These are phyloP conservation scores for Paracoccidioides lutzii DNA, from an alignment of 2,329 filamentous ascomycete species.

Conservation along the genomic window DNA sequence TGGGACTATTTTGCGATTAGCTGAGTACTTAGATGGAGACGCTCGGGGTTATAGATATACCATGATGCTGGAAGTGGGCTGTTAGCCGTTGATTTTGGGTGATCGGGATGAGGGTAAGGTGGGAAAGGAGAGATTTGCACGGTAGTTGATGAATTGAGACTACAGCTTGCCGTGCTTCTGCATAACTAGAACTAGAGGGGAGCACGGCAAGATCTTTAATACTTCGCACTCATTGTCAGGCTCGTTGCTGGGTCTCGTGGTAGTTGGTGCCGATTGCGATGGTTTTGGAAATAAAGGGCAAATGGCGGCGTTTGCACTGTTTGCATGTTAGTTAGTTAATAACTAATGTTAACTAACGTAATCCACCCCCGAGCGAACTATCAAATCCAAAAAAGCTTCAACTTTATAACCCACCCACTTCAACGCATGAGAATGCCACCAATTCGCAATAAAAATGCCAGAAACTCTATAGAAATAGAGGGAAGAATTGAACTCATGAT, in stretches of 20 bases:
- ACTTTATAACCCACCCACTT: too few relatives aligned
- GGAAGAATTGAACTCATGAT: too few relatives aligned
- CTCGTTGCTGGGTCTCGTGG: constrained; percentile 7
- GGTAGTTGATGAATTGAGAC: neutral
- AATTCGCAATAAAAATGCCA: too few relatives aligned
- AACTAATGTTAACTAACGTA: too few relatives aligned
- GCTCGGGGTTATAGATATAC: constrained; percentile 5
- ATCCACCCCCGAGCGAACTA: too few relatives aligned
- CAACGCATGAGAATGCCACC: too few relatives aligned
- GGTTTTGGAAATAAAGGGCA: neutral
- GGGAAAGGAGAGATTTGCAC: neutral
- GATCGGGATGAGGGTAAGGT: neutral
- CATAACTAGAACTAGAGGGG: neutral
- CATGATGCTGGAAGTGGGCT: constrained; percentile 6
- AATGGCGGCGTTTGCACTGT: constrained; percentile 19
- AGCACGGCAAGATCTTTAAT: neutral
- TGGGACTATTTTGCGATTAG: constrained; percentile 52
- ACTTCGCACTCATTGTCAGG: neutral
- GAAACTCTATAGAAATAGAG: too few relatives aligned
- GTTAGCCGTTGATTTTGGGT: neutral
- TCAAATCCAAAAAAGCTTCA: too few relatives aligned
- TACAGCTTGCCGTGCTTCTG: neutral
- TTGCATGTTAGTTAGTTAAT: constrained; percentile 21
- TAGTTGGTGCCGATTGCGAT: constrained; percentile 7
- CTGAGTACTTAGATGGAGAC: neutral